Evolutionary conservation across 2,329 filamentous ascomycete species (phyloP).

Genomic region (Trichothecium sympodiale): DNA sequence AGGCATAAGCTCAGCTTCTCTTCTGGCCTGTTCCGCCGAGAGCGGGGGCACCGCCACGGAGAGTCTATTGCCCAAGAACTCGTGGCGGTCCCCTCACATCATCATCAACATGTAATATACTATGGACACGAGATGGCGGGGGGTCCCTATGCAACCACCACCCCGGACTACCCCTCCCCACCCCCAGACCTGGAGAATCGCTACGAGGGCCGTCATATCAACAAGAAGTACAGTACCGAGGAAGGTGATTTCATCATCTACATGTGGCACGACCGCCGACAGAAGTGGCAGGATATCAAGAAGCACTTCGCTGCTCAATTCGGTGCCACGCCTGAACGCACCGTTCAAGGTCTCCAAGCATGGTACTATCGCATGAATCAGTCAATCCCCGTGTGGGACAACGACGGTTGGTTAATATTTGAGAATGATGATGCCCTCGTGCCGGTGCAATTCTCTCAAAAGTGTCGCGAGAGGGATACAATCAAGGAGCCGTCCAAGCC

Average conservation of each 20-base stretch:
- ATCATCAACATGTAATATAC: too few species aligned
- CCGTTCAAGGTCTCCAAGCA: slow-evolving; percentile 28
- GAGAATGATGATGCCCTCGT: slow-evolving; percentile 26
- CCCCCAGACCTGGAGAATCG: background rate
- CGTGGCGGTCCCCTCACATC: too few species aligned
- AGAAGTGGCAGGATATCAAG: slow-evolving; percentile 29
- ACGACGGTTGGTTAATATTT: slow-evolving; percentile 27
- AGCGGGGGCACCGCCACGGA: too few species aligned
- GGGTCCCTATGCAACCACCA: too few species aligned
- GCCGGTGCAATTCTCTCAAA: slow-evolving; percentile 24
- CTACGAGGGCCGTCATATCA: slow-evolving; percentile 25
- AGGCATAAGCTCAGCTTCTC: too few species aligned
- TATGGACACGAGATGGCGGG: too few species aligned
- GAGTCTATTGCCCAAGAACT: too few species aligned
- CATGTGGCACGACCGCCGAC: slow-evolving; percentile 30
- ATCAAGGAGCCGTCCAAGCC: slow-evolving; percentile 24
- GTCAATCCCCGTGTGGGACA: slow-evolving; percentile 26
- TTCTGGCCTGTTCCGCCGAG: too few species aligned
- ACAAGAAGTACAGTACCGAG: slow-evolving; percentile 31
- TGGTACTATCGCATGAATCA: slow-evolving; percentile 34
- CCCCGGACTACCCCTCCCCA: background rate
- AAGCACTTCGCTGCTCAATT: slow-evolving; percentile 27
- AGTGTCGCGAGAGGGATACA: slow-evolving; percentile 25
- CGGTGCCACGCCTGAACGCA: slow-evolving; percentile 23
- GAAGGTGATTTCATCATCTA: slow-evolving; percentile 33